Evolutionary conservation across 192 early-diverging fungal species (phyloP).

Genomic region (Rhizoclosmatium globosum): DNA sequence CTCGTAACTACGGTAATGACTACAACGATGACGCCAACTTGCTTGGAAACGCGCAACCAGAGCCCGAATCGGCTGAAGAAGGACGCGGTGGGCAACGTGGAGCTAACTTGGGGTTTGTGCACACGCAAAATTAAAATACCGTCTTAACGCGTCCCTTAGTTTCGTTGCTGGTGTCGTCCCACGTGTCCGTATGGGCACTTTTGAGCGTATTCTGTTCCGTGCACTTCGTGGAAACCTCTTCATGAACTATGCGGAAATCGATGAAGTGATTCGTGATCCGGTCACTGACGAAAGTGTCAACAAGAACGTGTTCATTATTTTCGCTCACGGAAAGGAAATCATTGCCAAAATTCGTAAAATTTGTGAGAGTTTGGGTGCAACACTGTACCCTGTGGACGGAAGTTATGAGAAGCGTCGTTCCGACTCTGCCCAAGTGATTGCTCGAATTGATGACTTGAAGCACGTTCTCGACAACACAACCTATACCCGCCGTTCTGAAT

Average conservation of each 20-base stretch:
- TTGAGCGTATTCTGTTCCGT: slow-evolving; percentile 97
- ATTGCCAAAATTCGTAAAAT: slow-evolving; percentile 92
- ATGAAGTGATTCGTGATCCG: slow-evolving; percentile 92
- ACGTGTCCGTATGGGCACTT: slow-evolving; percentile 81
- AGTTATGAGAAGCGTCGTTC: slow-evolving; percentile 86
- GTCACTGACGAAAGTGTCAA: slow-evolving; percentile 85
- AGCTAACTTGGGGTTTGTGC: slow-evolving; percentile 51
- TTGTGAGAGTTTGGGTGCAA: slow-evolving; percentile 93
- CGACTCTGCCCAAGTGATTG: slow-evolving; percentile 79
- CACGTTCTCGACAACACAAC: slow-evolving; percentile 88
- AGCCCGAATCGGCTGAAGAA: slow-evolving; percentile 36
- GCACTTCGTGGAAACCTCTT: slow-evolving; percentile 96
- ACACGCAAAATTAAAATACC: slow-evolving; percentile 29
- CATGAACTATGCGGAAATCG: slow-evolving; percentile 96
- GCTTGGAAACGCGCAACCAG: slow-evolving; percentile 9
- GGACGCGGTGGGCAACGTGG: slow-evolving; percentile 23
- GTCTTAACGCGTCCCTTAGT: slow-evolving; percentile 53
- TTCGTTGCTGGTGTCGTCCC: slow-evolving; percentile 97
- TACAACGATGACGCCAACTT: slow-evolving; percentile 48
- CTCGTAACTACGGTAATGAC: slow-evolving; percentile 48
- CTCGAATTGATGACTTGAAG: slow-evolving; percentile 88
- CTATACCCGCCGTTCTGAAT: slow-evolving; percentile 82
- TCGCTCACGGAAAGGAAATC: slow-evolving; percentile 95
- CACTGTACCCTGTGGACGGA: slow-evolving; percentile 89
- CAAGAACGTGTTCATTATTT: slow-evolving; percentile 98